These are phyloP conservation scores for Pythium dissotocum DNA, from an alignment of 352 stramenopile genomes.

Conservation along the genomic window DNA sequence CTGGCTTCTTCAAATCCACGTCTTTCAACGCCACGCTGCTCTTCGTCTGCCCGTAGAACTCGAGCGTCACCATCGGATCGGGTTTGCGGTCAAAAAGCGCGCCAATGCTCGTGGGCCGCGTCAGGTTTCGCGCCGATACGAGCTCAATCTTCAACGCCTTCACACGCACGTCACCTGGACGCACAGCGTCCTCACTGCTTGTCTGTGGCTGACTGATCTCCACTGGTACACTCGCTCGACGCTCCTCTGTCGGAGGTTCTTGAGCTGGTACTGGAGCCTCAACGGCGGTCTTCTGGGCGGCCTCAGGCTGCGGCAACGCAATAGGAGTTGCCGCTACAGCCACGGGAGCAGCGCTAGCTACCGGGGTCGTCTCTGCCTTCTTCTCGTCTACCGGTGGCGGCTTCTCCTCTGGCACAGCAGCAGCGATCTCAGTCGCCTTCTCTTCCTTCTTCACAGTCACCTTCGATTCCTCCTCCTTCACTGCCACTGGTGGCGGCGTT, in stretches of 20 bases:
- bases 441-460: background rate
- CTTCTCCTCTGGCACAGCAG: background rate
- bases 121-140: slow-evolving; percentile 30
- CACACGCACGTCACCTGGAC: background rate
- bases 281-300: background rate
- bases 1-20: slow-evolving; percentile 39
- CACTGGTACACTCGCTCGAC: background rate
- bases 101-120: slow-evolving; percentile 34
- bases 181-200: background rate
- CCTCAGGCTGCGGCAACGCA: background rate
- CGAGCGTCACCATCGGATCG: slow-evolving; percentile 37
- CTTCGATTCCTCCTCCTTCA: background rate
- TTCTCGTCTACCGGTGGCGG: background rate
- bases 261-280: background rate
- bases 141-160: slow-evolving; percentile 34
- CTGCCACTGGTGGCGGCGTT: background rate
- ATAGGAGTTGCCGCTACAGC: background rate
- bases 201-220: background rate
- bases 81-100: slow-evolving; percentile 42
- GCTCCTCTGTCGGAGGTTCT: background rate
- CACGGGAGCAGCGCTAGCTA: background rate
- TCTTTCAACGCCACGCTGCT: slow-evolving; percentile 32
- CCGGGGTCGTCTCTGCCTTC: background rate
- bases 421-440: background rate
- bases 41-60: slow-evolving; percentile 32